Percentiles rank a stretch among this genome's conserved stretches.
Evolutionary conservation across 1,284 basidiomycete genomes (phyloP).

Genomic region (Leccinum griseonigrum): DNA sequence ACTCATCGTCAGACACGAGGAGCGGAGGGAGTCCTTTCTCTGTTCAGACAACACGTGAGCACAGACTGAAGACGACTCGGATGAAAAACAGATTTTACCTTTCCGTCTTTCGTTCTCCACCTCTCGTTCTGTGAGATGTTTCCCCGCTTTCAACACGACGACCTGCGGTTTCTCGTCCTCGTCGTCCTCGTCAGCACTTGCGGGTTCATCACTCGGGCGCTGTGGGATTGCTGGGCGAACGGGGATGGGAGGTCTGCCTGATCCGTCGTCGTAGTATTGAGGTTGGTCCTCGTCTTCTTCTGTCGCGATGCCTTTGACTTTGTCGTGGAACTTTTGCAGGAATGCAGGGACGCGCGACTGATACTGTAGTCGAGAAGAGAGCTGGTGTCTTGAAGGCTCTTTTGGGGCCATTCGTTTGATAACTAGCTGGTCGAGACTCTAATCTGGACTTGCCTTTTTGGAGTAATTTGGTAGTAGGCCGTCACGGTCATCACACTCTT

Average conservation of each 20-base stretch:
- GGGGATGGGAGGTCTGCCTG: constrained; percentile 73
- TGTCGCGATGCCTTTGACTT: constrained; percentile 49
- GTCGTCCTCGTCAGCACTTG: constrained; percentile 72
- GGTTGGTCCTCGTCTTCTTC: constrained; percentile 36
- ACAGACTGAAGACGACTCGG: neutral
- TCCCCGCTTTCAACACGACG: constrained; percentile 81
- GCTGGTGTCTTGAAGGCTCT: constrained; percentile 64
- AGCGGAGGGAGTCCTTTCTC: constrained; percentile 52
- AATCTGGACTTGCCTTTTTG: constrained; percentile 21
- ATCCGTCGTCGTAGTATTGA: constrained; percentile 52
- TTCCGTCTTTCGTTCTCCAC: constrained; percentile 73
- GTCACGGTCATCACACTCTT: too few species aligned
- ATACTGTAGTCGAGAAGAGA: constrained; percentile 64
- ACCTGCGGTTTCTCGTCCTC: constrained; percentile 83
- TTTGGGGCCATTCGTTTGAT: constrained; percentile 49
- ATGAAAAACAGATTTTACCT: constrained; percentile 46
- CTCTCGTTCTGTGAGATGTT: constrained; percentile 74
- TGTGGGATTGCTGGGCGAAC: constrained; percentile 68
- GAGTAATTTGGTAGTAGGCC: too few species aligned
- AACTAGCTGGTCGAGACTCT: neutral
- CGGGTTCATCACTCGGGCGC: constrained; percentile 67
- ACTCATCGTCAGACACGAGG: constrained; percentile 22
- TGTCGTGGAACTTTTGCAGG: constrained; percentile 57
- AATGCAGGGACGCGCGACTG: constrained; percentile 52
- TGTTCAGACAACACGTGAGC: constrained; percentile 23